Conservation (phyloP, 371 early-diverging fungal species). For the Circinella minor region DNA sequence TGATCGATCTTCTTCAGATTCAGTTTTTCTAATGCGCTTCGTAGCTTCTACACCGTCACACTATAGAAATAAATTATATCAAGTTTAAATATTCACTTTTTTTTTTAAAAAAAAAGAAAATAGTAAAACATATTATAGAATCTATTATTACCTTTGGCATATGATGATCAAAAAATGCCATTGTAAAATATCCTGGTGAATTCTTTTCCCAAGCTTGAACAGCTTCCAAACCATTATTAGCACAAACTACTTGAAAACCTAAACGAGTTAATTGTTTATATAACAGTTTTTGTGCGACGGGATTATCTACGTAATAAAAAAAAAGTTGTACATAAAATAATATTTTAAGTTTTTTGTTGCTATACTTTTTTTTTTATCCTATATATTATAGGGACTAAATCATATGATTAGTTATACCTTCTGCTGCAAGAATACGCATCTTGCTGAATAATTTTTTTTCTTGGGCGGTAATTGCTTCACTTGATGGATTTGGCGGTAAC, state of each 20-base stretch:
- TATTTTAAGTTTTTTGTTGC: too few relatives aligned
- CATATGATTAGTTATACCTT: slow-evolving; percentile 12
- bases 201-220: slow-evolving; percentile 37
- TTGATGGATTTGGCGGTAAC: background rate
- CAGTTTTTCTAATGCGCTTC: slow-evolving; percentile 37
- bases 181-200: slow-evolving; percentile 34
- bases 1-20: slow-evolving; percentile 13
- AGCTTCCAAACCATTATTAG: slow-evolving; percentile 50
- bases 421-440: slow-evolving; percentile 46
- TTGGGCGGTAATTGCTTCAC: slow-evolving; percentile 26
- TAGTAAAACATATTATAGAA: too few relatives aligned
- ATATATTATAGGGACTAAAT: too few relatives aligned
- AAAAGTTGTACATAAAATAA: background rate
- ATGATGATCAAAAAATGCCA: slow-evolving; percentile 55
- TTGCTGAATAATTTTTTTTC: slow-evolving; percentile 36
- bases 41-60: slow-evolving; percentile 55
- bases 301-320: slow-evolving; percentile 28
- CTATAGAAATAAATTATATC: slow-evolving; percentile 6
- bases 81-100: too few relatives aligned
- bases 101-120: too few relatives aligned
- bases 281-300: slow-evolving; percentile 49
- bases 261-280: slow-evolving; percentile 45
- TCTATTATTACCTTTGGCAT: slow-evolving; percentile 34
- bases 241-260: slow-evolving; percentile 47
- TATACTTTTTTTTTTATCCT: background rate